A percentile compares a stretch with the other conserved stretches of the same genome.
Conservation (phyloP, 768 basidiomycete genomes). For the Tricholoma bakamatsutake region DNA sequence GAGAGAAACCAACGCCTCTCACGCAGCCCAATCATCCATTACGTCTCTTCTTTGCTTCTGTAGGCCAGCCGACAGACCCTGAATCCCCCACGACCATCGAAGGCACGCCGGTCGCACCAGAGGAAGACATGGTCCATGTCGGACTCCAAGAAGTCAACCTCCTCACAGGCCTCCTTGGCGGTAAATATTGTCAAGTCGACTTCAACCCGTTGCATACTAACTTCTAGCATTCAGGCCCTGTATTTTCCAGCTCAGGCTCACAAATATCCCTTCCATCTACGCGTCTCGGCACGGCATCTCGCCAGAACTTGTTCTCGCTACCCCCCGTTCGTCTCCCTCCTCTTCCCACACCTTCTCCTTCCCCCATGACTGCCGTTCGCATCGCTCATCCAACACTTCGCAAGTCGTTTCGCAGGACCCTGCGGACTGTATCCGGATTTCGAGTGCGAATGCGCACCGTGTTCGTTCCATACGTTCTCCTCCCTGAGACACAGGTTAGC, state of each 20-base stretch:
- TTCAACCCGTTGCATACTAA: neutral
- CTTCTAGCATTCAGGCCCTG: constrained; percentile 33
- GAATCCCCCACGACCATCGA: constrained; percentile 27
- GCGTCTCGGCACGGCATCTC: constrained; percentile 62
- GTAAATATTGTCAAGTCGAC: constrained; percentile 26
- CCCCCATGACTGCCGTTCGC: constrained; percentile 42
- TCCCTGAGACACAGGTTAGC: constrained; percentile 38
- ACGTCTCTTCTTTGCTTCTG: constrained; percentile 29
- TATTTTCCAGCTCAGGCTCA: constrained; percentile 27
- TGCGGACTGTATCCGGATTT: constrained; percentile 78
- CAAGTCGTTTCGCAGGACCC: constrained; percentile 78
- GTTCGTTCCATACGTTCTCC: constrained; percentile 79
- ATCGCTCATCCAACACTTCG: constrained; percentile 63
- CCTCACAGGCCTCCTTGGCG: constrained; percentile 58
- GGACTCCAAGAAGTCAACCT: constrained; percentile 52
- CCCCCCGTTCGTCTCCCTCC: constrained; percentile 41
- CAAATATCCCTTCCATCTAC: constrained; percentile 56
- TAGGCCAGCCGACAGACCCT: constrained; percentile 31
- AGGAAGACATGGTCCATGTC: constrained; percentile 32
- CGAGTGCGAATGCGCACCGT: constrained; percentile 92
- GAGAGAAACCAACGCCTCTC: constrained; percentile 62
- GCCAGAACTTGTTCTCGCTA: constrained; percentile 62
- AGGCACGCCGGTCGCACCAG: constrained; percentile 22
- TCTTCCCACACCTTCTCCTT: constrained; percentile 39
- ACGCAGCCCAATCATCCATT: constrained; percentile 40